phyloP scores from a whole-genome alignment of 2,329 filamentous ascomycete species.

The Stachybotrys chartarum region DNA sequence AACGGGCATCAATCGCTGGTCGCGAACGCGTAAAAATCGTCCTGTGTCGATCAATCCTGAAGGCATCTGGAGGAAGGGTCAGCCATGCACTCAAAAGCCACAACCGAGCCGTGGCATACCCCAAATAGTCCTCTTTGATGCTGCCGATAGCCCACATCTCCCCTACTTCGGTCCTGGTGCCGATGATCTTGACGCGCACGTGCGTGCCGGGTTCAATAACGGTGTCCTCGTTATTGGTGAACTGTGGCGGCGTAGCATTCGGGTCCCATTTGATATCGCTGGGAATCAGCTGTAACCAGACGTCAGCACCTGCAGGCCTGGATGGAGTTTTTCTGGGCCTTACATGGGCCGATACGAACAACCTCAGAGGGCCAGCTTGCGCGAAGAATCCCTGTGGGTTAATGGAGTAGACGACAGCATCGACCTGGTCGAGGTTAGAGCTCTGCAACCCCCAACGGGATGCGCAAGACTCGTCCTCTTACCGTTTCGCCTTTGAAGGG shows the following conservation, averaged over 20 bases:
- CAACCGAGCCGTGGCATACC: constrained; percentile 33
- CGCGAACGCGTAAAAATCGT: not conserved
- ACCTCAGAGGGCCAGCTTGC: constrained; percentile 67
- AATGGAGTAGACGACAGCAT: constrained; percentile 87
- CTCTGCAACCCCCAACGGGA: constrained; percentile 8
- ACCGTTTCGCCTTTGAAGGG: constrained; percentile 98
- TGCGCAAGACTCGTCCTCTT: constrained; percentile 28
- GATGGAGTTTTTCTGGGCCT: constrained; percentile 20
- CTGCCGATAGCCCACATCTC: constrained; percentile 96
- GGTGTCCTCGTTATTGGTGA: constrained; percentile 89
- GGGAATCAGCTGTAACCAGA: constrained; percentile 66
- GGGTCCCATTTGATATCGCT: constrained; percentile 89
- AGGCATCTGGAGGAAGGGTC: constrained; percentile 15
- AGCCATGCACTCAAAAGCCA: not conserved
- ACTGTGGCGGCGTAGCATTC: constrained; percentile 93
- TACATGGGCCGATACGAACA: constrained; percentile 81
- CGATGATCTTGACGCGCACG: constrained; percentile 88
- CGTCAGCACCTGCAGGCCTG: constrained; percentile 6
- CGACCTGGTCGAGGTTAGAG: constrained; percentile 56
- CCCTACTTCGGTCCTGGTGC: constrained; percentile 85
- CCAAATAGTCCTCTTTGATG: constrained; percentile 79
- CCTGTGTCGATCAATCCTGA: constrained; percentile 14
- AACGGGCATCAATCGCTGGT: not conserved
- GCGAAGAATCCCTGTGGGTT: constrained; percentile 90
- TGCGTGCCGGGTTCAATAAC: constrained; percentile 92